A percentile compares a stretch with the other conserved stretches of the same genome.
phyloP scores from a whole-genome alignment of 1,284 basidiomycete species.

The Moniliella sp. region DNA sequence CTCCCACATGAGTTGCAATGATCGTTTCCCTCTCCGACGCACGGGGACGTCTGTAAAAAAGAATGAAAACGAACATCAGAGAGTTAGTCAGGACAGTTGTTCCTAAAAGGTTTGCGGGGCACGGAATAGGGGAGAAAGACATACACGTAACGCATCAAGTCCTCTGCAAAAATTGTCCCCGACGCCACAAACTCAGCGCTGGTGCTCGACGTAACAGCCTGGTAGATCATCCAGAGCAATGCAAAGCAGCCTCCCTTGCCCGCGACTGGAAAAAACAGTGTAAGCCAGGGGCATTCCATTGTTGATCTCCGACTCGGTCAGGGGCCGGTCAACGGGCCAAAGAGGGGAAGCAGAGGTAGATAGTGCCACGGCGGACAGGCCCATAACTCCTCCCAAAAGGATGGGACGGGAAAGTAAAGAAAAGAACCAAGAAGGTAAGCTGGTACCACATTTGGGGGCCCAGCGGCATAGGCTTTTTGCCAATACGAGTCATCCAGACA shows the following conservation, averaged over 20 bases:
- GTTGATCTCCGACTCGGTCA: conserved; percentile 8
- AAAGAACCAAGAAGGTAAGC: conserved; percentile 22
- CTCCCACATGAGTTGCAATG: too few species aligned
- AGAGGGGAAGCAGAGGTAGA: conserved; percentile 7
- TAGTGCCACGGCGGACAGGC: conserved; percentile 11
- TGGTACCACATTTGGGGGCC: conserved; percentile 15
- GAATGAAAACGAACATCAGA: conserved; percentile 1
- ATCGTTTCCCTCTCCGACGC: background rate
- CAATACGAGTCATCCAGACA: conserved; percentile 18
- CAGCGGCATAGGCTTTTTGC: conserved; percentile 23
- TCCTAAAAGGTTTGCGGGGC: too few species aligned
- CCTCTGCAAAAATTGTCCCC: too few species aligned
- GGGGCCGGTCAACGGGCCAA: conserved; percentile 15
- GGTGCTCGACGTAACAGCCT: conserved; percentile 18
- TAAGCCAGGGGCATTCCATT: conserved; percentile 17
- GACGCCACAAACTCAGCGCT: conserved; percentile 23
- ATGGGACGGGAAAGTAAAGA: conserved; percentile 22
- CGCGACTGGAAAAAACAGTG: conserved; percentile 11
- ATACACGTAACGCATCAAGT: too few species aligned
- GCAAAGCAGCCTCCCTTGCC: conserved; percentile 23
- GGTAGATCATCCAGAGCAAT: conserved; percentile 20
- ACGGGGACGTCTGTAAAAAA: background rate
- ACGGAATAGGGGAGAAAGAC: too few species aligned
- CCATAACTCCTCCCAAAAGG: conserved; percentile 16
- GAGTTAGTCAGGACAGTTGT: too few species aligned